Conservation (phyloP, 148 eudicot genomes). For the Chenopodium formosanum region DNA sequence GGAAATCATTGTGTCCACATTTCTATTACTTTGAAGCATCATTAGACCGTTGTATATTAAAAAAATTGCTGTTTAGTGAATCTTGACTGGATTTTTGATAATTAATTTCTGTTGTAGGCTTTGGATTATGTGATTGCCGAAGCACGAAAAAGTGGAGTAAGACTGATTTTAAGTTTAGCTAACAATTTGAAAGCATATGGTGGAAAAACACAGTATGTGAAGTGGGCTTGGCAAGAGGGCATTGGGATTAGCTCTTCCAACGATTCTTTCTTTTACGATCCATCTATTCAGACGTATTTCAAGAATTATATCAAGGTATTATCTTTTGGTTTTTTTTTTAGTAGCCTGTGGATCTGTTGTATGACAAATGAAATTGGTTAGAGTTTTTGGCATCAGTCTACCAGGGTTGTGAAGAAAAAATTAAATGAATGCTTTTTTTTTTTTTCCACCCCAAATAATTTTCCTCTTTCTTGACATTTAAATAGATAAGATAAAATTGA, state of each 20-base stretch:
- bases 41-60: background rate
- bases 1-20: background rate
- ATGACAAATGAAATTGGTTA: background rate
- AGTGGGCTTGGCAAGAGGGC: constrained; percentile 99
- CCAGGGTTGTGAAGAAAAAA: background rate
- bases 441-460: too few relatives aligned
- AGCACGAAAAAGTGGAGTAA: constrained; percentile 61
- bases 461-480: too few relatives aligned
- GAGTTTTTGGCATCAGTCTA: background rate
- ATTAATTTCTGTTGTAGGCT: constrained; percentile 48
- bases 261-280: constrained; percentile 96
- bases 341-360: background rate
- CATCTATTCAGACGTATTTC: constrained; percentile 79
- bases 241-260: constrained; percentile 83
- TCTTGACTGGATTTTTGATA: background rate
- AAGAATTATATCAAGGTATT: constrained; percentile 84
- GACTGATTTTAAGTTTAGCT: constrained; percentile 72
- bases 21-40: background rate
- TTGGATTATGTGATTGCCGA: constrained; percentile 93
- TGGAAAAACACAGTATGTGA: constrained; percentile 92
- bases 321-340: background rate
- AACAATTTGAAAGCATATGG: constrained; percentile 92
- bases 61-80: background rate
- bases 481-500: too few relatives aligned
- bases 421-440: too few relatives aligned